Evolutionary conservation across 1,139 yeast genomes (phyloP), one percentile per base, ranked within the genome.

Genomic region (Sugiyamaella sp.): DNA sequence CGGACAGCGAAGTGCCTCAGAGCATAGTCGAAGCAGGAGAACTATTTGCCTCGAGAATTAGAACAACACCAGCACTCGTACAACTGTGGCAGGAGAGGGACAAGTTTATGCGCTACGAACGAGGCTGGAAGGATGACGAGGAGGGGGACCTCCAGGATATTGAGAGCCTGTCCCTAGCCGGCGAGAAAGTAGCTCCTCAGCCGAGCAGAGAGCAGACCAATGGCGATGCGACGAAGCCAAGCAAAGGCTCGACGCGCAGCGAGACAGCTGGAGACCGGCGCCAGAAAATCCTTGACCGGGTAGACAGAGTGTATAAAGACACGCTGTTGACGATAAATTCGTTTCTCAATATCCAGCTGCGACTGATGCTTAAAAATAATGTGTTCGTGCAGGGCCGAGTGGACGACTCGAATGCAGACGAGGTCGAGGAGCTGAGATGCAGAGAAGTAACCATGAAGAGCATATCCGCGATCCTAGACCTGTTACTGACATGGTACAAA

Each of bases 1-100:
- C 76, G 0, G 71, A 67, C 19, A 73, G 65, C 55, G 53, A 57
- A n/a, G 80, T 85, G 0, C 98, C 98, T 0, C 77, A 73, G 51
- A 90, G 96, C 55, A 82, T 91, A 24, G 74, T 79, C 52, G 97
- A 93, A 66, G 97, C 97, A 0, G 74, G 85, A 9, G 77, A 76
- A 33, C 78, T 93, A 5, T 79, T 89, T 57, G 75, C 79, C 27
- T 73, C 80, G 14, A 80, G 87, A 20, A 78, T 89, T 1, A 77
- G 82, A 55, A 85, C 86, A 25, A 84, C 86, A 48, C 81, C 86
- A 52, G 80, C 85, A 1, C 76, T 81, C 48, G 76, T 80, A 53
- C 89, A 91, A 64, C 67, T 89, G 27, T 85, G 93, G 88, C 71
- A 76, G 44, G 95, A 86, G 62, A 71, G 90, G 39, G 82, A 82